phyloP scores from a whole-genome alignment of 1,284 basidiomycete species.

The Naganishia albida region DNA sequence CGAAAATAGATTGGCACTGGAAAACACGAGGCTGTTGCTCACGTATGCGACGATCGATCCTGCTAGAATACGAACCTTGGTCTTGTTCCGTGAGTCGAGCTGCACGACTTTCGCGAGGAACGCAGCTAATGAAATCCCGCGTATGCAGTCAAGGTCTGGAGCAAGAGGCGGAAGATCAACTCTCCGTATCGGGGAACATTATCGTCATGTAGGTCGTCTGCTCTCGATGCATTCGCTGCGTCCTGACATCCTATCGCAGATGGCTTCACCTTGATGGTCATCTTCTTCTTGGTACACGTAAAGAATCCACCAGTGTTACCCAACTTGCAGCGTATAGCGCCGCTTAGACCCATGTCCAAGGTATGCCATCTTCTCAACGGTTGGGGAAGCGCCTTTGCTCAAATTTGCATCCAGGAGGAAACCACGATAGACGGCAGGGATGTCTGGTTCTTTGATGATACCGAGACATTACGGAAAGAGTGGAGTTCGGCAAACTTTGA shows the following conservation, averaged over 20 bases:
- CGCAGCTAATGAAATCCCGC: constrained; percentile 16
- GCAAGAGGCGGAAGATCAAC: constrained; percentile 96
- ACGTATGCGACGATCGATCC: constrained; percentile 98
- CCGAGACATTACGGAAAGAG: constrained; percentile 78
- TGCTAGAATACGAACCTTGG: constrained; percentile 86
- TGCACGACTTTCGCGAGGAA: constrained; percentile 23
- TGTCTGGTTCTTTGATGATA: constrained; percentile 97
- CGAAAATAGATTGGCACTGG: constrained; percentile 92
- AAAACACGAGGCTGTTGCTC: constrained; percentile 93
- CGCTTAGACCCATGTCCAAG: constrained; percentile 74
- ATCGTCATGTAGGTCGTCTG: constrained; percentile 66
- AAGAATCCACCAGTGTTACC: constrained; percentile 92
- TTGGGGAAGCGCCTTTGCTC: no score
- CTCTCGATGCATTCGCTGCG: background rate
- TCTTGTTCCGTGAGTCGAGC: constrained; percentile 73
- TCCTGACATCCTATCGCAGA: constrained; percentile 50
- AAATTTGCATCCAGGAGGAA: constrained; percentile 65
- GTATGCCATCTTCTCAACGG: constrained; percentile 48
- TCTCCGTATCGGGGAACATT: constrained; percentile 95
- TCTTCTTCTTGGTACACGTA: constrained; percentile 96
- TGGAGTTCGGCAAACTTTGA: constrained; percentile 95
- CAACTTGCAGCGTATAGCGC: constrained; percentile 85
- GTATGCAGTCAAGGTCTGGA: constrained; percentile 90
- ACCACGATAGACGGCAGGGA: constrained; percentile 82
- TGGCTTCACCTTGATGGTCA: constrained; percentile 94